A percentile compares a stretch with the other conserved stretches of the same genome.
These are phyloP conservation scores for Rhizodiscina lignyota DNA, from an alignment of 495 filamentous ascomycete species.

Conservation along the genomic window DNA sequence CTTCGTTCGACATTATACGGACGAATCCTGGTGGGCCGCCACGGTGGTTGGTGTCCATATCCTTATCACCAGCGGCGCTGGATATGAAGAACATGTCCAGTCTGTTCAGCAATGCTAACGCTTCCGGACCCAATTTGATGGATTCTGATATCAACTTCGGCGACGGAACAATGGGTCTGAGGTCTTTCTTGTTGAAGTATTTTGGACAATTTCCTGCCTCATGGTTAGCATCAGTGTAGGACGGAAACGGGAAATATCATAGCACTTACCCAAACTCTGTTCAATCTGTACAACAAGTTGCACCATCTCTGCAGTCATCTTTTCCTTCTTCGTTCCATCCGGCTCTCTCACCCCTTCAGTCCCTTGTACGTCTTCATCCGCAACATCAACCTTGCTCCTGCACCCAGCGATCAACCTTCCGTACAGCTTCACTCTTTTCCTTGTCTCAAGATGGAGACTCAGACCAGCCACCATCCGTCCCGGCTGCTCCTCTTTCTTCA, in stretches of 20 bases:
- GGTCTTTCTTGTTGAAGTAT: constrained; percentile 58
- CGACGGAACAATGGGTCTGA: constrained; percentile 32
- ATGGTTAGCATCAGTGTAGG: constrained; percentile 3
- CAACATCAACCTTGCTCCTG: too few species aligned
- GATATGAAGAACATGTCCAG: constrained; percentile 68
- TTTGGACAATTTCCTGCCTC: constrained; percentile 59
- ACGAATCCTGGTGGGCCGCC: constrained; percentile 63
- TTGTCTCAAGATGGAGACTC: constrained; percentile 47
- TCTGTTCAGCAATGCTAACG: constrained; percentile 40
- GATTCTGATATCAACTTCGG: constrained; percentile 35
- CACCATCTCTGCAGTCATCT: constrained; percentile 39
- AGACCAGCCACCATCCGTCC: constrained; percentile 40
- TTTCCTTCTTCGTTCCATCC: too few species aligned
- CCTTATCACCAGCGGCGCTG: constrained; percentile 36
- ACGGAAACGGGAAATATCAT: background rate
- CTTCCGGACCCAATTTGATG: constrained; percentile 24
- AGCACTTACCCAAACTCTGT: constrained; percentile 41
- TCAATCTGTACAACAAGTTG: constrained; percentile 50
- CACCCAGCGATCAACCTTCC: constrained; percentile 46
- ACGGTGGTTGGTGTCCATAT: constrained; percentile 77
- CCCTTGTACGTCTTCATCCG: too few species aligned
- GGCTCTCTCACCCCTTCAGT: too few species aligned
- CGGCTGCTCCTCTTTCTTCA: constrained; percentile 17
- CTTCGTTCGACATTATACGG: constrained; percentile 39
- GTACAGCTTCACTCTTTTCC: constrained; percentile 49